Base-by-base conservation (phyloP, 1,139 yeast genomes). In the Yamadazyma trypodendri region DNA sequence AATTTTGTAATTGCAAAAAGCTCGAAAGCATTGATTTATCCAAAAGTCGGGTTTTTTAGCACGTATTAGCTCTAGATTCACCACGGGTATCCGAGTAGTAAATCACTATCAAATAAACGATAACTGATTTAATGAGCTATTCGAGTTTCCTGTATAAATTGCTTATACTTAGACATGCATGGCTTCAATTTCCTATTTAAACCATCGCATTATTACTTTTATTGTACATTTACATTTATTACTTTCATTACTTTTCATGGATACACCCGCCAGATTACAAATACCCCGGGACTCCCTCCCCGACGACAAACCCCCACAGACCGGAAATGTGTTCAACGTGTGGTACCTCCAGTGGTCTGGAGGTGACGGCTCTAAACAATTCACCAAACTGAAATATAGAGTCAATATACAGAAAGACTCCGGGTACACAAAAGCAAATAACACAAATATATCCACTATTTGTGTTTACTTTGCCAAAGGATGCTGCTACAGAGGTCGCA, bases 331-430 rank as follows among this genome's bases (percentile, higher is more conserved):
- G 0, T 90, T 84, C 65, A 92, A 90, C 52, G 73, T 88, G 14
- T 89, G 96, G 97, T 90, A 81, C 58, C 72, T 84, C 42, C 83
- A 83, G 58, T 89, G 97, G 96, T 76, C 86, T 6, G 87, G 86
- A 6, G 89, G 88, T 13, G 80, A 77, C 17, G 63, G 66, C 30
- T 65, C 77, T 18, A 51, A 58, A 25, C 51, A 51, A 9, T 51
- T 48, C 31, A 54, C 52, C 33, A 63, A 63, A 44, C 68, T 65
- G 66, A 65, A 62, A 43, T 69, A 56, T 43, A 65, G 82, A 40
- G 82, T 94, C 34, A 68, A 80, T 45, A 69, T 84, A 10, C 66
- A 59, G 9, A 56, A 61, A 29, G 97, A 90, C 53, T 59, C 86
- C 0, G 97, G 97, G 0, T 75, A 72, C 46, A 90, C 97, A 0